Conservation (phyloP, 306 rosid genomes). For the Oxytropis ochrocephala region DNA sequence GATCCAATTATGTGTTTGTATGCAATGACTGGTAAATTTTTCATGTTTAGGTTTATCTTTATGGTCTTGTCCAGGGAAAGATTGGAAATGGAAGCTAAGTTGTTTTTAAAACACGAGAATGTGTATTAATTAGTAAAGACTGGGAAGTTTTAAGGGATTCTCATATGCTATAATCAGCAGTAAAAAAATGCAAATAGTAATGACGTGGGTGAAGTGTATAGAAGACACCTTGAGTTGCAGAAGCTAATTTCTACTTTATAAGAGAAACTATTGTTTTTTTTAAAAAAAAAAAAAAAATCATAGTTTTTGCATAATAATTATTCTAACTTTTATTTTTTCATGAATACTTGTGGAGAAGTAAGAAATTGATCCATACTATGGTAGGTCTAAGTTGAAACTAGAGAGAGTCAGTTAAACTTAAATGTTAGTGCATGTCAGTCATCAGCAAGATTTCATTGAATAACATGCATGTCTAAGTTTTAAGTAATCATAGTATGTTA, state of each 20-base stretch:
- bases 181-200: not conserved
- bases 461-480: no score
- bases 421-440: not conserved
- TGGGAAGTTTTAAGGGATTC: slow-evolving; percentile 2
- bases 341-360: no score
- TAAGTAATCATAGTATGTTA: no score
- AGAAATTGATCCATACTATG: no score
- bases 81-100: not conserved
- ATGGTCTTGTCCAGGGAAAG: not conserved
- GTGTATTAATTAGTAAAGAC: not conserved
- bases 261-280: no score
- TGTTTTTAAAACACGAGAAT: not conserved
- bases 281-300: no score
- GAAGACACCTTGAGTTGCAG: not conserved
- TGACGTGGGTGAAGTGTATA: not conserved
- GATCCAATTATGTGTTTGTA: not conserved
- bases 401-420: not conserved
- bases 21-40: not conserved
- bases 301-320: no score
- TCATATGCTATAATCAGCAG: not conserved
- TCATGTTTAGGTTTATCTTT: not conserved
- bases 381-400: not conserved
- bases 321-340: no score
- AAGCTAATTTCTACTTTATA: no score
- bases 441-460: no score